Conservation (phyloP, 768 basidiomycete species). For the Russula griseocarnosa region DNA sequence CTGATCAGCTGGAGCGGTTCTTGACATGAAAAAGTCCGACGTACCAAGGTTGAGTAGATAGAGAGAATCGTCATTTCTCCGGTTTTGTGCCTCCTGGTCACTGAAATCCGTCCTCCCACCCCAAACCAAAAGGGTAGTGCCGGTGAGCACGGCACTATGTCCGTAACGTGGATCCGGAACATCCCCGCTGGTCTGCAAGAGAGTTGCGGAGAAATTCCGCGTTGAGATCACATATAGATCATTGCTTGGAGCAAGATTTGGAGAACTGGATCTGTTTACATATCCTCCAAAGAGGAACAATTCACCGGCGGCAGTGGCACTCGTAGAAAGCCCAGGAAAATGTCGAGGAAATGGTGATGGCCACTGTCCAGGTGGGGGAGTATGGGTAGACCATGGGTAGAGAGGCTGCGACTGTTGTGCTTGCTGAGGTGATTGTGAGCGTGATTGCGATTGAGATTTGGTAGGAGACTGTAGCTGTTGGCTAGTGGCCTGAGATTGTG, state of each 20-base stretch:
- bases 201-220: slow-evolving; percentile 71
- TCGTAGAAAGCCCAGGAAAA: slow-evolving; percentile 83
- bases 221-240: slow-evolving; percentile 88
- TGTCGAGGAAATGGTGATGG: slow-evolving; percentile 65
- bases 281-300: slow-evolving; percentile 96
- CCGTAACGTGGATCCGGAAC: slow-evolving; percentile 86
- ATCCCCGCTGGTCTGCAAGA: slow-evolving; percentile 85
- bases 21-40: slow-evolving; percentile 34
- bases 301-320: slow-evolving; percentile 72
- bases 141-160: slow-evolving; percentile 85
- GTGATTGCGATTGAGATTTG: too few species aligned
- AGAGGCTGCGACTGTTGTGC: too few species aligned
- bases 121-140: slow-evolving; percentile 95
- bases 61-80: slow-evolving; percentile 85
- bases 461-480: too few species aligned
- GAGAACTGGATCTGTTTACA: slow-evolving; percentile 63
- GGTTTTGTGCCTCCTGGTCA: slow-evolving; percentile 51
- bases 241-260: too few species aligned
- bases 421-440: too few species aligned
- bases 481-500: too few species aligned
- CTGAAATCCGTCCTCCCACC: slow-evolving; percentile 84
- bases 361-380: slow-evolving; percentile 30
- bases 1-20: neutral
- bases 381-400: too few species aligned
- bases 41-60: slow-evolving; percentile 91